Evolutionary conservation across 257 asterid species (phyloP), one percentile per base, ranked within the genome.

Genomic region (Lithospermum erythrorhizon): DNA sequence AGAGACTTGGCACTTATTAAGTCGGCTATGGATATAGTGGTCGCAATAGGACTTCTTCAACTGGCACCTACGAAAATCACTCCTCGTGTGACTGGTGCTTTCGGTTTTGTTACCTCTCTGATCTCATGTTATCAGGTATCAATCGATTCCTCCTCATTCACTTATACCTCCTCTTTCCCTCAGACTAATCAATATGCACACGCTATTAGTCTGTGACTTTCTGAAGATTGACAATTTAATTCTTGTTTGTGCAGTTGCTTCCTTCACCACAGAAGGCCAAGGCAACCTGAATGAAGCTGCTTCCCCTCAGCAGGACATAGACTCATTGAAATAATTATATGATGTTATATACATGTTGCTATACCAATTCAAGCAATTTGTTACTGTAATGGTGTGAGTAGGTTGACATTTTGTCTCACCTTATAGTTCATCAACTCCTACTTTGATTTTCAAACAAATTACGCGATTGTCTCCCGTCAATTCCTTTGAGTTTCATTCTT

Each of bases 61-160:
- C 64, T 91, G 69, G 81, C 95, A 49, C 98, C 98, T 62, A 88
- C 84, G 85, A 88, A 86, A 76, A 85, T 91, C 70, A 89, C 85
- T 58, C 96, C 98, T 21, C 97, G 98, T 61, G 96, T 93, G 52
- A 89, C 95, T 3, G 98, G 98, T 67, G 97, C 86, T 55, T 74
- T 81, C 62, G 98, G 98, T 61, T 86, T 93, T 55, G 75, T 69
- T 25, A 86, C 70, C 90, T 93, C 97, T 67, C 83, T 93, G 80
- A 86, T 93, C 77, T 89, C 98, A 67, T 93, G 98, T 77, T 93
- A 93, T 74, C 98, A 93, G 98, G 98, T 88, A 73, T 59, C 22
- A 17, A 21, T 20, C 69, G 6, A 15, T 62, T 23, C 64, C 35
- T 45, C 5, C 11, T n/a, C 49, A 41, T 41, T 41, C 14, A 41